Conservation (phyloP, 2,329 filamentous ascomycete species). For the Fusarium aywerte region DNA sequence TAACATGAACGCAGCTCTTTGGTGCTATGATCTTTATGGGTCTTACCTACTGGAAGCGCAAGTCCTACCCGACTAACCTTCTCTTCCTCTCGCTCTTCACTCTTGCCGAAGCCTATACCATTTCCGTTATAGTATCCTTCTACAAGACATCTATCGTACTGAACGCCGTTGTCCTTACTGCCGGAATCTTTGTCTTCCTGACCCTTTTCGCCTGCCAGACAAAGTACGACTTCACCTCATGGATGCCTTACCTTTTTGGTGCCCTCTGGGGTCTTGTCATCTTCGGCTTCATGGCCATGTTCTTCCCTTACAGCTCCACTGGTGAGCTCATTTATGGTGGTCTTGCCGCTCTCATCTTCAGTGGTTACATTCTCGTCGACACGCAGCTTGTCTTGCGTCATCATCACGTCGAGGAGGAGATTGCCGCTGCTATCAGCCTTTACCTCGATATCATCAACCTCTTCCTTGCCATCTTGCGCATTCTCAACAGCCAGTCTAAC, state of each 20-base stretch:
- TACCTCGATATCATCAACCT: constrained; percentile 98
- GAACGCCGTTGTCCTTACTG: constrained; percentile 89
- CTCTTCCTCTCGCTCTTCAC: constrained; percentile 93
- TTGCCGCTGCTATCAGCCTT: constrained; percentile 91
- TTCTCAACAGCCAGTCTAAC: constrained; percentile 94
- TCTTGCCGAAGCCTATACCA: constrained; percentile 88
- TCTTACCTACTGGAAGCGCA: constrained; percentile 94
- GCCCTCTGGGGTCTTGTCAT: constrained; percentile 89
- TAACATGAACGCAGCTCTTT: constrained; percentile 66
- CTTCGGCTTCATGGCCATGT: constrained; percentile 91
- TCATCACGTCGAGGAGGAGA: constrained; percentile 98
- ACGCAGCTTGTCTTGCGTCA: constrained; percentile 95
- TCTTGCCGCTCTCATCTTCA: constrained; percentile 86
- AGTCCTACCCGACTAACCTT: constrained; percentile 93
- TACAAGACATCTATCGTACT: constrained; percentile 87
- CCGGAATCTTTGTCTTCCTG: constrained; percentile 81
- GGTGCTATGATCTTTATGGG: constrained; percentile 86
- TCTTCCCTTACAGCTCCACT: constrained; percentile 85
- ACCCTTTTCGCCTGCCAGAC: constrained; percentile 94
- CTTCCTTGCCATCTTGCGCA: constrained; percentile 94
- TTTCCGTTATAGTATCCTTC: constrained; percentile 92
- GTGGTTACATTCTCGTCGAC: constrained; percentile 93
- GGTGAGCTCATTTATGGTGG: constrained; percentile 88
- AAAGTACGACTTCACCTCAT: constrained; percentile 97
- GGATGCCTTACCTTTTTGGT: constrained; percentile 95